Base-by-base conservation (phyloP, 371 early-diverging fungal species). In the Lichtheimia ornata region DNA sequence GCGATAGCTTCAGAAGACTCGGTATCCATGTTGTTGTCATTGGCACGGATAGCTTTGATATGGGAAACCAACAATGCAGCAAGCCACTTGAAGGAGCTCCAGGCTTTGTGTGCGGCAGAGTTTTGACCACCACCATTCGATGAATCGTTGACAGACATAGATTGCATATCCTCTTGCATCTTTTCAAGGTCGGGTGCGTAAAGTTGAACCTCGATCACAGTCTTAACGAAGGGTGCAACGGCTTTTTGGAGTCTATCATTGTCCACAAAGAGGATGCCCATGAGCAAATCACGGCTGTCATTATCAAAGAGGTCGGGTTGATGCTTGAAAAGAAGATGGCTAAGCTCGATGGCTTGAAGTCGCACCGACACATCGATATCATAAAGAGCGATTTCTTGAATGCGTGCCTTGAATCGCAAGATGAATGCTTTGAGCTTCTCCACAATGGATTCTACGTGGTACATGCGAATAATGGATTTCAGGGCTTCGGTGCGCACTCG, bases 331-430 rank as follows among this genome's bases (percentile, higher is more conserved):
- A 79, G 54, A 15, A 54, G 27, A 43, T 67, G 58, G 72, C 77
- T 66, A 0, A 91, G 74, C 17, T 81, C 76, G 22, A 94, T 83
- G 3, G 93, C 91, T 13, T 81, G 83, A 9, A 83, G 66, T 30
- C 91, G 88, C 12, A 89, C 89, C 0, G 66, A 64, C 0, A 81
- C 61, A 63, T 95, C 94, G 0, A 83, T 70, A 50, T 97, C 98
- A 13, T 84, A 81, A 14, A 88, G 54, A 2, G 94, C 93, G 85
- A 97, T 91, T 60, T 95, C 91, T 41, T 94, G 72, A 13, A 96
- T 67, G 11, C 96, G 86, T 0, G 79, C 67, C 43, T 86, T 85
- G 69, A 90, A 92, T 11, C 95, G 83, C 17, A 84, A 84, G 1
- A 87, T 85, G 66, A 97, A 95, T 7, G 63, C 74, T 2, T 85